These are phyloP conservation scores for Luvunga scandens DNA, from an alignment of 345 rosid species.

Conservation along the genomic window DNA sequence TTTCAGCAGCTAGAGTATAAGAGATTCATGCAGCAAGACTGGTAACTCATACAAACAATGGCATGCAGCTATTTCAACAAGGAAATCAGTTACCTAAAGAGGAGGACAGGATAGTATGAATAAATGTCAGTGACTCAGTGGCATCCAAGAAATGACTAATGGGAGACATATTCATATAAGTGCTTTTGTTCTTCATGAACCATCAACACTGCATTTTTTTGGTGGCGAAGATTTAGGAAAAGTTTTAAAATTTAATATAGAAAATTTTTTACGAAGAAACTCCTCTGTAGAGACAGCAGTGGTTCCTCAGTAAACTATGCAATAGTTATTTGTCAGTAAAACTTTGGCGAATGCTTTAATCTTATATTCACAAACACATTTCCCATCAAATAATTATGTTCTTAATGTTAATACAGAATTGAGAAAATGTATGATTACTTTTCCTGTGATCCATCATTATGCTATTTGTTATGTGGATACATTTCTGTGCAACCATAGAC, in stretches of 20 bases:
- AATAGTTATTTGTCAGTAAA: not conserved
- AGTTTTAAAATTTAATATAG: not conserved
- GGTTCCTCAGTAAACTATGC: not conserved
- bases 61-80: not conserved
- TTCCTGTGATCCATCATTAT: not conserved
- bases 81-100: not conserved
- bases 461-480: not conserved
- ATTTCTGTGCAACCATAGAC: not conserved
- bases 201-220: not conserved
- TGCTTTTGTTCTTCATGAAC: not conserved
- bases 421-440: not conserved
- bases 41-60: not conserved
- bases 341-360: not conserved
- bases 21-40: constrained; percentile 7
- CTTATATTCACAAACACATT: not conserved
- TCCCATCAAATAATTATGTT: not conserved
- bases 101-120: not conserved
- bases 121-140: not conserved
- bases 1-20: constrained; percentile 10
- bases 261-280: not conserved
- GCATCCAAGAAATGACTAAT: not conserved
- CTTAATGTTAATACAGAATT: not conserved
- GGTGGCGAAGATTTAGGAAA: not conserved
- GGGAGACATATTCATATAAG: not conserved
- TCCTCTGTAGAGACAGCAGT: not conserved